phyloP scores from a whole-genome alignment of 257 asterid species.

The Solanum boliviense region DNA sequence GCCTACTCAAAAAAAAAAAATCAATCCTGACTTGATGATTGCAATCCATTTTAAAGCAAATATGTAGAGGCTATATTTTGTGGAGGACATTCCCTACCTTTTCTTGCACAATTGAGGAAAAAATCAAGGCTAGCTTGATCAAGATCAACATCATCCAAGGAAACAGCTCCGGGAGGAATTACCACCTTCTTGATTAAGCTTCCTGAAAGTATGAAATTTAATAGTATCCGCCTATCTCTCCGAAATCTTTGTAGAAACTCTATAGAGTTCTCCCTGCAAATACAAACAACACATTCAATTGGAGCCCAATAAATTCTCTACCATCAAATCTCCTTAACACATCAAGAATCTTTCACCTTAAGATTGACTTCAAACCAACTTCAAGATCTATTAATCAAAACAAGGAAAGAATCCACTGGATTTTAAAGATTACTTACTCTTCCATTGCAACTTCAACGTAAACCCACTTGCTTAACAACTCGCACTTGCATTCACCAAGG shows the following conservation, averaged over 20 bases:
- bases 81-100: slow-evolving; percentile 38
- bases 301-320: not conserved
- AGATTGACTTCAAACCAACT: not conserved
- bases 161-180: slow-evolving; percentile 95
- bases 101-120: slow-evolving; percentile 77
- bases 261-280: slow-evolving; percentile 53
- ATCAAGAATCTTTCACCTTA: not conserved
- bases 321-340: not conserved
- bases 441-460: not conserved
- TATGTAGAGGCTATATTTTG: not conserved
- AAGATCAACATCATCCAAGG: slow-evolving; percentile 92
- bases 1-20: slow-evolving; percentile 27
- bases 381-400: not conserved
- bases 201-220: slow-evolving; percentile 73
- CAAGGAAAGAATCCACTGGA: not conserved
- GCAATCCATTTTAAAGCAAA: not conserved
- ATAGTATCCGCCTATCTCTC: slow-evolving; percentile 70
- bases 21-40: not conserved
- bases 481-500: not conserved
- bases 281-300: not conserved
- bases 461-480: not conserved
- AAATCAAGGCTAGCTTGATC: slow-evolving; percentile 90
- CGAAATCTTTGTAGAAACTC: slow-evolving; percentile 79
- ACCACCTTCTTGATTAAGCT: slow-evolving; percentile 82
- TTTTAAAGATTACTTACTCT: not conserved